Conservation (phyloP, 768 basidiomycete species). For the Mycena indigotica region DNA sequence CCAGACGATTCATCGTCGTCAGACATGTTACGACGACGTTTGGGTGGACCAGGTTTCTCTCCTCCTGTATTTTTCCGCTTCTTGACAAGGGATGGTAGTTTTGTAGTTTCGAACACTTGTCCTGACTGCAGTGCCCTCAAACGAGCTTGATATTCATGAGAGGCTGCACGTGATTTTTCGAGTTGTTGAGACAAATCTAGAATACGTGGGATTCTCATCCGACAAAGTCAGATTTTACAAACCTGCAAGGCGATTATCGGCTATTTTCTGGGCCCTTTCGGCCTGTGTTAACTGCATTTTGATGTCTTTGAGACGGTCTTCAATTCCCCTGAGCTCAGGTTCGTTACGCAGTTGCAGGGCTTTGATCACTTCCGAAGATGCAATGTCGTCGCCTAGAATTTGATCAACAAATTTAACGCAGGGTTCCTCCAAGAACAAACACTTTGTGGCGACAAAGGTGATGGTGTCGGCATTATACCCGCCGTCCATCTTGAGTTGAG, state of each 20-base stretch:
- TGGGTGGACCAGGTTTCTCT: slow-evolving; percentile 45
- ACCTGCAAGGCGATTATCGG: slow-evolving; percentile 49
- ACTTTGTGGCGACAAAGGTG: slow-evolving; percentile 67
- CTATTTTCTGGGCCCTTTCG: slow-evolving; percentile 44
- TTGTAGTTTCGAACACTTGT: slow-evolving; percentile 43
- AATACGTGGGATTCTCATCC: neutral
- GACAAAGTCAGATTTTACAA: neutral
- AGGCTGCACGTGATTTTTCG: slow-evolving; percentile 37
- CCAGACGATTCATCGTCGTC: slow-evolving; percentile 23
- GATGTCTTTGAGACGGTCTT: slow-evolving; percentile 45
- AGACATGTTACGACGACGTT: slow-evolving; percentile 39
- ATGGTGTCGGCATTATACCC: slow-evolving; percentile 62
- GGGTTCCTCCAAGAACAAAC: too few relatives aligned
- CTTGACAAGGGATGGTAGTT: too few relatives aligned
- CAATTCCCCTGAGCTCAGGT: slow-evolving; percentile 51
- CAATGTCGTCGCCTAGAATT: slow-evolving; percentile 70
- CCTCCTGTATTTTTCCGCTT: slow-evolving; percentile 53
- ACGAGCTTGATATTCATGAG: slow-evolving; percentile 47
- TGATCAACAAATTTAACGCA: too few relatives aligned
- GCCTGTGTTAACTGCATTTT: slow-evolving; percentile 36
- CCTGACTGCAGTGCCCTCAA: slow-evolving; percentile 49
- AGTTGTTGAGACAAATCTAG: slow-evolving; percentile 45
- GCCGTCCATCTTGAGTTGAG: slow-evolving; percentile 65
- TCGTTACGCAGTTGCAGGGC: slow-evolving; percentile 55
- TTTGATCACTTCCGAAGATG: slow-evolving; percentile 57